These are phyloP conservation scores for Aciculosporium take DNA, from an alignment of 2,329 filamentous ascomycete genomes.

Conservation along the genomic window DNA sequence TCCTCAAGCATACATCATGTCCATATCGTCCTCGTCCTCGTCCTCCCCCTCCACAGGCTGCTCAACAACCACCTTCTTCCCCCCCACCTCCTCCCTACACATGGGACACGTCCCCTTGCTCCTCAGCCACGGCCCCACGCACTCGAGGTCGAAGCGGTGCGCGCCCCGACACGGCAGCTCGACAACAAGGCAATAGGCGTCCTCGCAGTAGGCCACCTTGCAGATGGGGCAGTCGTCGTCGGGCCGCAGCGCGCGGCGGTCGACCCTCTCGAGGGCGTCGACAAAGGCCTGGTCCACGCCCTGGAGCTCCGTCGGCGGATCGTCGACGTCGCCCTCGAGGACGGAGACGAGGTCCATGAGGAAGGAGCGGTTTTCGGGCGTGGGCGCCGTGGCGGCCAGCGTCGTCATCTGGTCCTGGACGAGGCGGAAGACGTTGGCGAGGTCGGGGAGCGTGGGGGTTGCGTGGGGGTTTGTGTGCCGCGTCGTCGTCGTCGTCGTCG, in stretches of 20 bases:
- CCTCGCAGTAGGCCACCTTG: conserved; percentile 46
- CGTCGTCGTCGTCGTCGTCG: conserved; percentile 17
- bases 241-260: conserved; percentile 30
- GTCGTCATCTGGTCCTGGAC: conserved; percentile 44
- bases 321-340: conserved; percentile 36
- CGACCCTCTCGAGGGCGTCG: conserved; percentile 44
- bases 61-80: conserved; percentile 32
- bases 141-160: conserved; percentile 53
- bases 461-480: conserved; percentile 41
- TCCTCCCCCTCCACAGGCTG: conserved; percentile 26
- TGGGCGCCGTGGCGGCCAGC: conserved; percentile 34
- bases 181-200: conserved; percentile 48
- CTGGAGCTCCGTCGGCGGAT: conserved; percentile 35
- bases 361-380: conserved; percentile 32
- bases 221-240: conserved; percentile 50
- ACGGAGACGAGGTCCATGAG: conserved; percentile 33
- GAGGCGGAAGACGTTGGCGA: conserved; percentile 42
- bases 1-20: conserved; percentile 29
- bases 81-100: conserved; percentile 45
- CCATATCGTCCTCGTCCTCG: conserved; percentile 38
- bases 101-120: conserved; percentile 51
- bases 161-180: conserved; percentile 45
- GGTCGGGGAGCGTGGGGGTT: conserved; percentile 45
- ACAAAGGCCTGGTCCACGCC: conserved; percentile 47
- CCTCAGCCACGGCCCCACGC: conserved; percentile 49